Evolutionary conservation across 2,329 filamentous ascomycete species (phyloP).

Genomic region (Pseudocercospora cruenta): DNA sequence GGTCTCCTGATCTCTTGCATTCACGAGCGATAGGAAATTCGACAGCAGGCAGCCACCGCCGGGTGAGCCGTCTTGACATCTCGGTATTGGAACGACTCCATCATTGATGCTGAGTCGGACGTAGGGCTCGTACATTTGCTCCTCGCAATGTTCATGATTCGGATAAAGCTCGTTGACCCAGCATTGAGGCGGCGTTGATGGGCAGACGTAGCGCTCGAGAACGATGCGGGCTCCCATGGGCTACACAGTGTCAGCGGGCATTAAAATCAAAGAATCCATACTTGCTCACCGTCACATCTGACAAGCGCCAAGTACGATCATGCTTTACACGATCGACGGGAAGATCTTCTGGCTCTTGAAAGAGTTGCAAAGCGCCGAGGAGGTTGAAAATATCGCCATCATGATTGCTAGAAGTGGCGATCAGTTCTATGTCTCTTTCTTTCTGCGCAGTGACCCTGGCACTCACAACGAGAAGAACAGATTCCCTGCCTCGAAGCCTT

Average conservation of each 20-base stretch:
- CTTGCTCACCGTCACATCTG: slow-evolving; percentile 48
- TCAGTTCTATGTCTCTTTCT: no score
- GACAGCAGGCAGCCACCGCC: slow-evolving; percentile 53
- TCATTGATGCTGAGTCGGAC: slow-evolving; percentile 63
- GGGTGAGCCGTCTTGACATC: slow-evolving; percentile 48
- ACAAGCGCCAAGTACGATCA: slow-evolving; percentile 58
- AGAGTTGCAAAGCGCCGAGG: slow-evolving; percentile 56
- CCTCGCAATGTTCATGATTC: slow-evolving; percentile 30
- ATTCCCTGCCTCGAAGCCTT: slow-evolving; percentile 49
- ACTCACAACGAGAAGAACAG: slow-evolving; percentile 62
- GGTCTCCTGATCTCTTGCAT: slow-evolving; percentile 45
- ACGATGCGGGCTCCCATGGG: slow-evolving; percentile 62
- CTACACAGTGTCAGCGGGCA: background rate
- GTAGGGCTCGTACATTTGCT: slow-evolving; percentile 39
- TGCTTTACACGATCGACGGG: slow-evolving; percentile 50
- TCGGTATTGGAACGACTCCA: slow-evolving; percentile 54
- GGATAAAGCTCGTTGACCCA: slow-evolving; percentile 16
- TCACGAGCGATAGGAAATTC: slow-evolving; percentile 49
- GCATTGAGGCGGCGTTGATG: slow-evolving; percentile 34
- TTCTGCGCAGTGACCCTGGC: no score
- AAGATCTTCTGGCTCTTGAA: slow-evolving; percentile 49
- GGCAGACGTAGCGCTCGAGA: slow-evolving; percentile 57
- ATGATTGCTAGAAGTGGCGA: slow-evolving; percentile 49
- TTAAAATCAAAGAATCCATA: background rate
- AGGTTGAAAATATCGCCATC: slow-evolving; percentile 63